These are phyloP conservation scores for Rhizopogon roseolus DNA, from an alignment of 768 basidiomycete species.

Conservation along the genomic window DNA sequence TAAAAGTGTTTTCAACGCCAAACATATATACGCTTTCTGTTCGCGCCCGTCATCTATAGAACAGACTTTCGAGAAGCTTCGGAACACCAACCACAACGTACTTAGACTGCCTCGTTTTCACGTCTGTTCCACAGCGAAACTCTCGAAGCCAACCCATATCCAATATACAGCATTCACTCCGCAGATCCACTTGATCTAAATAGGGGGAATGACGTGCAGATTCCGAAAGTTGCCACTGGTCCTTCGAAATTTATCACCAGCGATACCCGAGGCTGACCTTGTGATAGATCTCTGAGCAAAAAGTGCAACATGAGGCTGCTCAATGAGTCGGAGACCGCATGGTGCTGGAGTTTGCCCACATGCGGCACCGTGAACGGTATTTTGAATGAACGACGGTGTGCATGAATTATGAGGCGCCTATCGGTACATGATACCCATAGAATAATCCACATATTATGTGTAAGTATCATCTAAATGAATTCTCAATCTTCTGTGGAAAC, in stretches of 20 bases:
- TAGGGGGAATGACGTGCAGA: not conserved
- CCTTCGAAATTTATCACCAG: not conserved
- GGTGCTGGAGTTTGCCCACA: not conserved
- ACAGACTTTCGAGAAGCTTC: too few relatives aligned
- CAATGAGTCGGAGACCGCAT: not conserved
- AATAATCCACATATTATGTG: not conserved
- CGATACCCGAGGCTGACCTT: not conserved
- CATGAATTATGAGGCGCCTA: not conserved
- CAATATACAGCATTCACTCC: not conserved
- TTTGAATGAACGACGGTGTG: slow-evolving; percentile 1
- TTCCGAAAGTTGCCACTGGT: not conserved
- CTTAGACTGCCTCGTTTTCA: not conserved
- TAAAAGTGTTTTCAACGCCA: not conserved
- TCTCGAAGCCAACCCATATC: not conserved
- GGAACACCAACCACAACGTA: not conserved
- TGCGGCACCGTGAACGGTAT: slow-evolving; percentile 12
- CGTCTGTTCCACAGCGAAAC: not conserved
- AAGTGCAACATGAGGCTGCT: not conserved
- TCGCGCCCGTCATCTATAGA: not conserved
- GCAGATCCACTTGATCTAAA: not conserved
- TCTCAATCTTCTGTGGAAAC: slow-evolving; percentile 8
- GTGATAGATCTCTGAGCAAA: not conserved
- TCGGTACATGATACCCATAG: not conserved
- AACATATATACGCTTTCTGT: not conserved
- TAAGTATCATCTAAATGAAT: not conserved